Evolutionary conservation across 1,139 yeast species (phyloP), one percentile per base, ranked within the genome.

Genomic region (Suhomyces bribrorum): DNA sequence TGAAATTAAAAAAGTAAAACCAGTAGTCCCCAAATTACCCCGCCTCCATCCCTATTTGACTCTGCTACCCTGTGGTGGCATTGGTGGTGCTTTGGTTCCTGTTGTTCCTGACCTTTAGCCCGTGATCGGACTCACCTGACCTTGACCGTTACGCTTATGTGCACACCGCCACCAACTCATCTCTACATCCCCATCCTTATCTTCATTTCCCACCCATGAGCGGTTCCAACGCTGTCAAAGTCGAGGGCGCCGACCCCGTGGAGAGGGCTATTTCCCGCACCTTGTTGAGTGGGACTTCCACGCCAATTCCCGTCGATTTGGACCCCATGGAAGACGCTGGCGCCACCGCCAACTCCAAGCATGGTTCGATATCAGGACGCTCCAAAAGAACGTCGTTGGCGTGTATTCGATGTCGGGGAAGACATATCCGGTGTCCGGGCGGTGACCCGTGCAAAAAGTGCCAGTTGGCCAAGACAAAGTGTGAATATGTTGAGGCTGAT

Each of bases 341-440:
- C 23, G 23, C 23, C 23, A 20, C 8, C 23, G 23, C 6, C 23
- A 20, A 3, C 11, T 20, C 23, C 8, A 20, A 20, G 11, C 11
- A 8, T 4, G 23, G 5, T 20, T 20, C 23, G 11, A 8, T n/a
- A 4, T n/a, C 8, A 12, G 7, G 15, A 3, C 23, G 23, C 3
- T 44, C 41, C 17, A 69, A 69, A 40, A 46, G 75, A 37, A 64
- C 69, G 4, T 54, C 66, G 7, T 50, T 69, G 38, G 77, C 77
- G 1, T 86, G 95, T 55, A 79, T 81, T 12, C 63, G 89, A 33
- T 86, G 95, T 54, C 69, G 95, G 29, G 75, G 79, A 34, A 71
- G 92, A 40, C 95, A 86, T 58, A 81, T 83, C 27, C 76, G 86
- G 47, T 86, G 95, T 54, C 89, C 89, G 8, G 94, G 94, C 1